Evolutionary conservation across 371 early-diverging fungal genomes (phyloP).

Genomic region (Mucor ambiguus): DNA sequence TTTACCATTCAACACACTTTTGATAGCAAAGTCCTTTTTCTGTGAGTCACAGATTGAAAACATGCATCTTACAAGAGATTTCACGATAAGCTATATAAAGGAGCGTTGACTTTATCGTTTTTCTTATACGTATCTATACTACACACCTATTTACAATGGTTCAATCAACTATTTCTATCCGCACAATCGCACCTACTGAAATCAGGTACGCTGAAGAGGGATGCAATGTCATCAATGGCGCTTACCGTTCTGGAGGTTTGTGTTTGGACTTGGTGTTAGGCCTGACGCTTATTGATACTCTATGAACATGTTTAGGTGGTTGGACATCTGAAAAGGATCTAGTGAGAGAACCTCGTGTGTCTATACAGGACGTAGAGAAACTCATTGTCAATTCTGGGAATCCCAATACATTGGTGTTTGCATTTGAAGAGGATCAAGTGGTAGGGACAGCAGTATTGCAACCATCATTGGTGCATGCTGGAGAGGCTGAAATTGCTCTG

Average conservation of each 20-base stretch:
- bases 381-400: slow-evolving; percentile 25
- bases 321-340: slow-evolving; percentile 48
- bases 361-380: slow-evolving; percentile 28
- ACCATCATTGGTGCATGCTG: slow-evolving; percentile 6
- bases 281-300: background rate
- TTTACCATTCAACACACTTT: background rate
- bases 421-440: slow-evolving; percentile 29
- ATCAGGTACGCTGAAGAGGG: slow-evolving; percentile 1
- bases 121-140: background rate
- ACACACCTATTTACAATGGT: slow-evolving; percentile 14
- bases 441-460: slow-evolving; percentile 48
- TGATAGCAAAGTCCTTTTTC: background rate
- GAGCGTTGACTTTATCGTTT: background rate
- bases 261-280: background rate
- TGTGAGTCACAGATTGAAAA: background rate
- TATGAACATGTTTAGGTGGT: slow-evolving; percentile 24
- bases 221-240: slow-evolving; percentile 15
- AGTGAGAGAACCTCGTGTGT: slow-evolving; percentile 36
- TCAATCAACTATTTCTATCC: slow-evolving; percentile 15
- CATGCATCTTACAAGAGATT: background rate
- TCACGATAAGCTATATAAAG: background rate
- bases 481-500: slow-evolving; percentile 44
- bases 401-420: slow-evolving; percentile 36
- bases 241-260: slow-evolving; percentile 26
- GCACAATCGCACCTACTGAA: slow-evolving; percentile 10